Conservation (phyloP, 1,284 basidiomycete species). For the Entoloma clypeatum region DNA sequence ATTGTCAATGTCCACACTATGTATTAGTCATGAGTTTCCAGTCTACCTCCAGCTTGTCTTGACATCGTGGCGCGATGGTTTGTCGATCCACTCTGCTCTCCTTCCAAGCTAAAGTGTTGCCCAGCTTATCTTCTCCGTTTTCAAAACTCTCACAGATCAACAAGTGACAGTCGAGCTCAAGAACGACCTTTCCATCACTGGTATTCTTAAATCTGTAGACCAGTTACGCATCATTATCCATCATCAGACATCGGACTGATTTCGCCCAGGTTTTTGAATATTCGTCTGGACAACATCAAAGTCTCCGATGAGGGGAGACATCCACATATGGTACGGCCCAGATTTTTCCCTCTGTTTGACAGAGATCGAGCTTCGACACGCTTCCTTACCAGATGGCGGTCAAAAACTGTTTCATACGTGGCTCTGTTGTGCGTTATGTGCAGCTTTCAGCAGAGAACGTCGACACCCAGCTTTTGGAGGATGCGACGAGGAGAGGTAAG, state of each 20-base stretch:
- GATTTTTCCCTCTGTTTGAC: background rate
- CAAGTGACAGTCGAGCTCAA: constrained; percentile 97
- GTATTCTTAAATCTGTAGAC: constrained; percentile 96
- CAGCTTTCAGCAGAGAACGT: constrained; percentile 91
- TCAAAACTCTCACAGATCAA: constrained; percentile 99
- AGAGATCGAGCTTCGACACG: constrained; percentile 1
- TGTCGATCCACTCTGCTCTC: no score
- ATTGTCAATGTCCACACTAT: no score
- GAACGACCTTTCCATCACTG: constrained; percentile 97
- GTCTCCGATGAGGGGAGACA: constrained; percentile 91
- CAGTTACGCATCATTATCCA: constrained; percentile 62
- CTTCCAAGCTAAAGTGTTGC: constrained; percentile 9
- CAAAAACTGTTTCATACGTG: constrained; percentile 98
- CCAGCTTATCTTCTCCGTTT: constrained; percentile 95
- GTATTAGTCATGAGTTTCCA: no score
- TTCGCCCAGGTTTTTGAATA: constrained; percentile 84
- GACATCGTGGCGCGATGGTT: constrained; percentile 16
- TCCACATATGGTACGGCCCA: constrained; percentile 87
- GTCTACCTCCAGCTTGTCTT: constrained; percentile 3
- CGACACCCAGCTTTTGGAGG: constrained; percentile 94
- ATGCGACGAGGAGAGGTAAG: constrained; percentile 93
- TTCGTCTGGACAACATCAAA: constrained; percentile 91
- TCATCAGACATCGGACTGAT: constrained; percentile 3
- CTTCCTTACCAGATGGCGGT: constrained; percentile 80
- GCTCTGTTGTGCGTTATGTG: constrained; percentile 97